These are phyloP conservation scores for Acanthamoeba lenticulata DNA, from an alignment of 208 protist genomes.

Conservation along the genomic window DNA sequence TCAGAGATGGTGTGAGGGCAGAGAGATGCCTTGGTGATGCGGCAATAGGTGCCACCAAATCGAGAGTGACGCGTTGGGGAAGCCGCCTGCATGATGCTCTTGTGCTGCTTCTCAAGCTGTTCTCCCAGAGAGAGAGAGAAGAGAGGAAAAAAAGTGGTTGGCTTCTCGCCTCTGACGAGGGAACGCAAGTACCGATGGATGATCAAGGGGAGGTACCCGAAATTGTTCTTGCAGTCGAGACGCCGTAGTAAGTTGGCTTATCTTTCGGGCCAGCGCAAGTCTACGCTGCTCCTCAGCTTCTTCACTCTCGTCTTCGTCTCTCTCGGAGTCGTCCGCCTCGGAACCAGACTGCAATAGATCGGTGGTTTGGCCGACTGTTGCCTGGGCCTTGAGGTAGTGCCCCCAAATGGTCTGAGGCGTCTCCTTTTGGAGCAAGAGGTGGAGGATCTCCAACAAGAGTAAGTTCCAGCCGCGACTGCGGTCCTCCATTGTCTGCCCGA, in stretches of 20 bases:
- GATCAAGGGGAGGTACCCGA: neutral
- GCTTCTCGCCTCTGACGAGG: too few relatives aligned
- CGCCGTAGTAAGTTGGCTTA: slow-evolving; percentile 13
- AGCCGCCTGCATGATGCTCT: slow-evolving; percentile 29
- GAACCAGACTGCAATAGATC: neutral
- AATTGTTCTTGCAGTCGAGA: slow-evolving; percentile 15
- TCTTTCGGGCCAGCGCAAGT: neutral
- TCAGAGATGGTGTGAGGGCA: neutral
- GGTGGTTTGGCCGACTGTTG: neutral
- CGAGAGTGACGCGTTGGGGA: slow-evolving; percentile 63
- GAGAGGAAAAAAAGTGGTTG: neutral
- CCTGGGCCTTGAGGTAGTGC: neutral
- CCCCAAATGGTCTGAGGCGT: slow-evolving; percentile 39
- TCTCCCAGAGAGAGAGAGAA: neutral
- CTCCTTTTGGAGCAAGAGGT: slow-evolving; percentile 14
- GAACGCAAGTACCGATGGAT: neutral
- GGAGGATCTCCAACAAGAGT: slow-evolving; percentile 53
- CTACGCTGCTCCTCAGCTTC: neutral
- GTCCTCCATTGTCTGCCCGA: slow-evolving; percentile 12
- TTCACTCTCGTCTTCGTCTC: neutral
- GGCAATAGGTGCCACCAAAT: slow-evolving; percentile 61
- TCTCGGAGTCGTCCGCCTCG: neutral
- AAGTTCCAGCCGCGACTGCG: neutral
- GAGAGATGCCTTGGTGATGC: slow-evolving; percentile 22
- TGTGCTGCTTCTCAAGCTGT: slow-evolving; percentile 27